phyloP scores from a whole-genome alignment of 1,284 basidiomycete genomes.

The Ceratobasidium sp. region DNA sequence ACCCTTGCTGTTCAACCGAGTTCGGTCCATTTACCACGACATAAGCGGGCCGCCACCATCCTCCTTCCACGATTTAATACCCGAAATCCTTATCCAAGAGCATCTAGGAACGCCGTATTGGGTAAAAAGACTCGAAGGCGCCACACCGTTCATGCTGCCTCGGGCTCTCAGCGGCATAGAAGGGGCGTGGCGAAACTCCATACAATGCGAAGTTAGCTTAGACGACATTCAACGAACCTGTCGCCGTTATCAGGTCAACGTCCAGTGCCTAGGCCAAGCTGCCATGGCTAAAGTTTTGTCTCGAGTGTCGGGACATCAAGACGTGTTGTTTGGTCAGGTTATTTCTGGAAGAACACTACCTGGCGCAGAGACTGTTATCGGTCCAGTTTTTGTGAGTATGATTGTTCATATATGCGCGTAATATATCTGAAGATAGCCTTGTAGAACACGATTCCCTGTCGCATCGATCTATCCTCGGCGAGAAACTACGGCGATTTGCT shows the following conservation, averaged over 20 bases:
- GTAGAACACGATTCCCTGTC: slow-evolving; percentile 63
- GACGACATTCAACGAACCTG: slow-evolving; percentile 45
- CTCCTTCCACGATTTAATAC: slow-evolving; percentile 57
- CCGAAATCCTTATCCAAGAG: slow-evolving; percentile 56
- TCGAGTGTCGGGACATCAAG: slow-evolving; percentile 52
- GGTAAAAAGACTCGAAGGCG: slow-evolving; percentile 53
- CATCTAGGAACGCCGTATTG: slow-evolving; percentile 58
- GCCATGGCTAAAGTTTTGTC: slow-evolving; percentile 59
- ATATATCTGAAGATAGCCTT: not conserved
- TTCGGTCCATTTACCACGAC: slow-evolving; percentile 55
- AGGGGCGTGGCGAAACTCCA: slow-evolving; percentile 29
- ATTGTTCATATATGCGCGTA: not conserved
- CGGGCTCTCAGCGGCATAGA: slow-evolving; percentile 38
- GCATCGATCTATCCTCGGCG: slow-evolving; percentile 53
- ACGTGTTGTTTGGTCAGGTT: slow-evolving; percentile 63
- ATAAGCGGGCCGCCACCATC: slow-evolving; percentile 44
- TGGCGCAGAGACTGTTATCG: slow-evolving; percentile 60
- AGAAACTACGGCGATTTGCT: slow-evolving; percentile 56
- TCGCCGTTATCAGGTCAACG: slow-evolving; percentile 52
- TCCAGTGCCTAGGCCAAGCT: slow-evolving; percentile 59
- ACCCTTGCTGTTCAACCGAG: slow-evolving; percentile 54
- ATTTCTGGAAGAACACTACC: slow-evolving; percentile 61
- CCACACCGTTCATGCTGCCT: slow-evolving; percentile 48
- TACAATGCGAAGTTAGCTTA: slow-evolving; percentile 23
- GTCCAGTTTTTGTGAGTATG: slow-evolving; percentile 61